Evolutionary conservation across 441 rosid genomes (phyloP).

Genomic region (Gossypium lobatum): DNA sequence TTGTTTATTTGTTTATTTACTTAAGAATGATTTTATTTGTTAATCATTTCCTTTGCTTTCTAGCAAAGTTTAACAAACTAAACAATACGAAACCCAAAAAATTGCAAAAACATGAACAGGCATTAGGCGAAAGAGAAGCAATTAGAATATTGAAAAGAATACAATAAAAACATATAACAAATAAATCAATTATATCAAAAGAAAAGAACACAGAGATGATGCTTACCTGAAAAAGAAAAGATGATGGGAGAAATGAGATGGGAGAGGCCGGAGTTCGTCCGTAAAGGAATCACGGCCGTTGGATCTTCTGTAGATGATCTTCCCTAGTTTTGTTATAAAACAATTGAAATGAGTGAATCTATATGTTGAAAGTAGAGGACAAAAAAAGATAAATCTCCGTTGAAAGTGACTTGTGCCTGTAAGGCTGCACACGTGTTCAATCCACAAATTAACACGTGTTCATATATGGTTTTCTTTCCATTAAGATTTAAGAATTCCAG

Average conservation of each 20-base stretch:
- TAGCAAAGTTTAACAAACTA: background rate
- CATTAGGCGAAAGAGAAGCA: background rate
- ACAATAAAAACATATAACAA: background rate
- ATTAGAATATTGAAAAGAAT: background rate
- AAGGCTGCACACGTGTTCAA: background rate
- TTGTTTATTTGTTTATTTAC: too few relatives aligned
- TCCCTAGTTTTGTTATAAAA: background rate
- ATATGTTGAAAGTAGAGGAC: background rate
- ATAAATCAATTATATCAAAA: background rate
- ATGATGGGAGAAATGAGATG: background rate
- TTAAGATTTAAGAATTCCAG: too few relatives aligned
- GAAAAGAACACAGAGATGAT: background rate
- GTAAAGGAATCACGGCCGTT: background rate
- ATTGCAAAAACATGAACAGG: too few relatives aligned
- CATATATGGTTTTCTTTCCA: too few relatives aligned
- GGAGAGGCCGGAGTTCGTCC: background rate
- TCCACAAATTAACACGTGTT: background rate
- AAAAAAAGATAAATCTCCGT: background rate
- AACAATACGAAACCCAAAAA: background rate
- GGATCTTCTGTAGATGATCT: background rate
- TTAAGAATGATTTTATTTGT: too few relatives aligned
- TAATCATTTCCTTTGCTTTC: background rate
- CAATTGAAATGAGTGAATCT: background rate
- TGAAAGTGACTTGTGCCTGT: background rate
- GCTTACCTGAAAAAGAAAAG: background rate